Base-by-base conservation (phyloP, 2,329 filamentous ascomycete species). In the Cladorrhinum sp. region DNA sequence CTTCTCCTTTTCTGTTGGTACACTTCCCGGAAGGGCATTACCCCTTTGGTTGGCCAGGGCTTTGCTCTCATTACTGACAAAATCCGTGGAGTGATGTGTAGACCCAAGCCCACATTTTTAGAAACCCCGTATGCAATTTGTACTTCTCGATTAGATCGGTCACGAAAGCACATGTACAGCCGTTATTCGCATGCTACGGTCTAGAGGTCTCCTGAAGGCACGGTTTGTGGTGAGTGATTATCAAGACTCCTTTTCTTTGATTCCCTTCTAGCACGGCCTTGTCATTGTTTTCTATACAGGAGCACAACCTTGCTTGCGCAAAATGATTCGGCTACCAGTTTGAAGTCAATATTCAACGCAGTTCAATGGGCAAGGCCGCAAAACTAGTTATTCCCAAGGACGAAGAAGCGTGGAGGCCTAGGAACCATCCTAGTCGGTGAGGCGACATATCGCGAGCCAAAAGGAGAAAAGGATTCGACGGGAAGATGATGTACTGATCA, bases 211-310 rank as follows among this genome's bases (percentile, higher is more conserved):
- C 45, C 48, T 56, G 16, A 13, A 62, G 16, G 18, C 60, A 79
- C 1, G 84, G 84, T 1, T 83, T 82, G 66, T 87, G 84, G 57
- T 86, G 82, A 0, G 83, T 86, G 0, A 80, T 76, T 0, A 87
- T 76, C 0, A 87, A 85, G 57, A 45, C 53, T 64, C 52, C 69
- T 59, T 20, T 50, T 60, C 18, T 54, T 54, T 12, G 41, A 55
- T 41, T 59, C 56, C 2, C 41, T 20, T 6, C 12, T 22, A 18
- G 49, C 10, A 25, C 59, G 45, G 24, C 52, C 57, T 52, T 62
- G 55, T 87, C 85, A 20, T 76, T 78, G 9, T 86, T 73, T 60
- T 74, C 74, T 73, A 63, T 84, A 70, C 38, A 85, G 67, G 3
- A 85, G 65, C 3, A 77, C 69, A 10, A 84, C 56, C 32, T 72